Base-by-base conservation (phyloP, 2,329 filamentous ascomycete genomes). In the Trichoderma atroviride region DNA sequence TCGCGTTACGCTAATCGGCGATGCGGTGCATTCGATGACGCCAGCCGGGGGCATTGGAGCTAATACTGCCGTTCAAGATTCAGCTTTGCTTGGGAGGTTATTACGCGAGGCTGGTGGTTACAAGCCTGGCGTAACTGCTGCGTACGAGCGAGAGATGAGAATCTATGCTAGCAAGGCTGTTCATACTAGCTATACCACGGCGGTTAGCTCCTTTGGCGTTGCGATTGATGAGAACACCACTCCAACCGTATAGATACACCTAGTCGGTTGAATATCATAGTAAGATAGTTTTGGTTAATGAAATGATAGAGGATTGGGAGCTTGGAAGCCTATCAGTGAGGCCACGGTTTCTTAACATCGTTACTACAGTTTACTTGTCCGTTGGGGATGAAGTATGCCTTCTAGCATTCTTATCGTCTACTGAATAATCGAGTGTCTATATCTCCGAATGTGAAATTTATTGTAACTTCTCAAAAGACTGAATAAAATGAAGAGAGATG, bases 141-240 rank as follows among this genome's bases (percentile, higher is more conserved):
- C 81, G 13, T 91, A 89, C 74, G 88, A 91, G 73, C 84, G 82
- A 76, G 83, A 86, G 73, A 91, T 91, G 88, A 85, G 85, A 71
- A 82, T 86, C 0, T 89, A 89, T 76, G 87, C 74, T 0, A 87
- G 85, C 73, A 82, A 84, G 74, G 86, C 86, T 3, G 89, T 91
- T 13, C 75, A 77, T 33, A 72, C 76, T 56, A 90, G 88, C 68
- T 90, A 88, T 72, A 79, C 77, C 0, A 75, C 80, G 68, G 87
- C 86, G 1, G 77, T 68, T 3, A 71, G 69, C 1, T 74, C 76
- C 19, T 87, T 87, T 74, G 82, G 82, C 0, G 73, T 85, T 55
- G 69, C 67, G 1, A 85, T 87, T 69, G 82, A 86, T 52, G 84
- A 85, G 70, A 73, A 78, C 14, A 65, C 55, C 2, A 65, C 40